A percentile compares a stretch with the other conserved stretches of the same genome.
Evolutionary conservation across 305 asterid genomes (phyloP).

Genomic region (Solanum chacoense): DNA sequence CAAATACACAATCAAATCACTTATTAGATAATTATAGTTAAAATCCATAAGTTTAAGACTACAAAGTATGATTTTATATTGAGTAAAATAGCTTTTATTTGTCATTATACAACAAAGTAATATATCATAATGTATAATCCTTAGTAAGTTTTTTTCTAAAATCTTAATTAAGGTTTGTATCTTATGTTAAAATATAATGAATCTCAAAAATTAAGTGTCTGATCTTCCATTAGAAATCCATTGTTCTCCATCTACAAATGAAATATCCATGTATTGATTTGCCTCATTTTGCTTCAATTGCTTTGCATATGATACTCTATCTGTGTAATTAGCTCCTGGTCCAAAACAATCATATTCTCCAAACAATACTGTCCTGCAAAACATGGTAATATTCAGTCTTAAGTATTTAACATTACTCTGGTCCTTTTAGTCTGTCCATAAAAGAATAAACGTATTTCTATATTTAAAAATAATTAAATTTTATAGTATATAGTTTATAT

Average conservation of each 20-base stretch:
- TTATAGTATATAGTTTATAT: neutral
- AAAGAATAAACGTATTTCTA: too few relatives aligned
- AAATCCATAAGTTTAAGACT: neutral
- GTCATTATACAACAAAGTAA: neutral
- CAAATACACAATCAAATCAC: neutral
- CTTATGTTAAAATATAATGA: neutral
- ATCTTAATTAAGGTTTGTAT: neutral
- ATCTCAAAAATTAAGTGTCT: neutral
- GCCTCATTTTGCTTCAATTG: conserved; percentile 50
- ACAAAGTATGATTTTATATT: neutral
- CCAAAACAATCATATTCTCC: conserved; percentile 68
- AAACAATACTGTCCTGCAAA: conserved; percentile 50
- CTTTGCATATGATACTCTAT: conserved; percentile 42
- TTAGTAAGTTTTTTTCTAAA: neutral
- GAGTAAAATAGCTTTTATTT: neutral
- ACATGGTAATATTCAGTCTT: neutral
- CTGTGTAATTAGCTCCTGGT: conserved; percentile 37
- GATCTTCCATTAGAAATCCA: conserved; percentile 35
- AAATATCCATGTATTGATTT: conserved; percentile 33
- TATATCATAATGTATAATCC: neutral
- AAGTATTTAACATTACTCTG: neutral
- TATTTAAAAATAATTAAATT: neutral
- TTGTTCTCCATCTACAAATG: conserved; percentile 57
- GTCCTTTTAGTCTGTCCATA: neutral
- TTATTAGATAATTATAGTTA: neutral